Evolutionary conservation across 2,329 filamentous ascomycete genomes (phyloP).

Genomic region (Xylaria sp.): DNA sequence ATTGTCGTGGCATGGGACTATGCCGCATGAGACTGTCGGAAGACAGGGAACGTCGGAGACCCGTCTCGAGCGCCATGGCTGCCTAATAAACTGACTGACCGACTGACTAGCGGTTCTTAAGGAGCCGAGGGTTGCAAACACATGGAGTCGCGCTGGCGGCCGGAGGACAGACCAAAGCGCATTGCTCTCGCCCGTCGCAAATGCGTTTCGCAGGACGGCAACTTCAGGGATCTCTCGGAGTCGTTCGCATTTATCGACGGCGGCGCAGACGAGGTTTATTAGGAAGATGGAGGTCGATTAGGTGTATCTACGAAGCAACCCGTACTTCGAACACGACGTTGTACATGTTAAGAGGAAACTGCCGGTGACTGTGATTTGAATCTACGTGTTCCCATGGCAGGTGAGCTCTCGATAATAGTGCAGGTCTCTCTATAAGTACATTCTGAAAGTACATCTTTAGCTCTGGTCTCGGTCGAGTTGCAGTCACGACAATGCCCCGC

Average conservation of each 20-base stretch:
- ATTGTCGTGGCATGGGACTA: constrained; percentile 68
- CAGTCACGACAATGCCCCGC: too few relatives aligned
- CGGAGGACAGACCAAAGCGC: constrained; percentile 21
- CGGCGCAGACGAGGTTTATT: constrained; percentile 15
- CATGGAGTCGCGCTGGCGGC: constrained; percentile 24
- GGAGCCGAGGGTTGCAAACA: constrained; percentile 25
- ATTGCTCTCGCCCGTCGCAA: constrained; percentile 28
- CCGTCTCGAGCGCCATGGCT: constrained; percentile 59
- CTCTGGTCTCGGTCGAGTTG: too few relatives aligned
- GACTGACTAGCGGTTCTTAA: constrained; percentile 22
- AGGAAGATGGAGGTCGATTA: neutral
- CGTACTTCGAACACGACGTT: neutral
- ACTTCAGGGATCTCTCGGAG: constrained; percentile 2
- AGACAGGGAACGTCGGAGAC: constrained; percentile 56
- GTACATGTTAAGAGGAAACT: neutral
- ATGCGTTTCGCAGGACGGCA: constrained; percentile 15
- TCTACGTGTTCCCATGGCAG: neutral
- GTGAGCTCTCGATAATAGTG: neutral
- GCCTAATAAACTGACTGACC: too few relatives aligned
- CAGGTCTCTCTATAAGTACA: too few relatives aligned
- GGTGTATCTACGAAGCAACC: neutral
- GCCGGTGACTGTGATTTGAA: neutral
- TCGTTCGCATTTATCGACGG: constrained; percentile 15
- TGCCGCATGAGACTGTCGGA: constrained; percentile 80
- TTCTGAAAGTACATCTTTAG: too few relatives aligned